phyloP scores from a whole-genome alignment of 108 stramenopile genomes.

The Hondaea fermentalgiana region DNA sequence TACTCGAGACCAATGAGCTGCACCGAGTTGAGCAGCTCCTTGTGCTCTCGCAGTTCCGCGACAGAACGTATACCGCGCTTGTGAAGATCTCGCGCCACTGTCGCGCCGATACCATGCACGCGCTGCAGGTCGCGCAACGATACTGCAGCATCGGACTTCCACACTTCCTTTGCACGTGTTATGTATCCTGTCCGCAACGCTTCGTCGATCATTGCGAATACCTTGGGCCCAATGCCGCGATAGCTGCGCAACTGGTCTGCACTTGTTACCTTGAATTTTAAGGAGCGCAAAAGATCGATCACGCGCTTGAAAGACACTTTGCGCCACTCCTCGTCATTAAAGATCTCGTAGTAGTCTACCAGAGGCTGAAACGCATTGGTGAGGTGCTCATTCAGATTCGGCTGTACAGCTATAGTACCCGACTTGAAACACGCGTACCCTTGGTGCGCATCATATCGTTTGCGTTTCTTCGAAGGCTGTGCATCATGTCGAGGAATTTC shows the following conservation, averaged over 20 bases:
- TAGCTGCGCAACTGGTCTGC: background rate
- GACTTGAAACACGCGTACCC: background rate
- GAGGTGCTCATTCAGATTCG: background rate
- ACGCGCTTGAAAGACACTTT: background rate
- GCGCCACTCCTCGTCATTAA: background rate
- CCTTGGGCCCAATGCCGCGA: background rate
- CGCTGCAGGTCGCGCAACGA: background rate
- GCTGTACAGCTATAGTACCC: background rate
- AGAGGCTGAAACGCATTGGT: background rate
- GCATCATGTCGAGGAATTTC: background rate
- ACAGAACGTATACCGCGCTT: background rate
- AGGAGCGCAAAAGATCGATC: background rate
- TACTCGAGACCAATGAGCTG: background rate
- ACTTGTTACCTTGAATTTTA: background rate
- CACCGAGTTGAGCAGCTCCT: background rate
- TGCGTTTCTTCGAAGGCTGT: background rate
- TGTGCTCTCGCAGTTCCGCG: background rate
- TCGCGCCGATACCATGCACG: background rate
- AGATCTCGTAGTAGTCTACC: background rate
- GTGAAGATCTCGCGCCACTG: background rate
- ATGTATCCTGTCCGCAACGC: background rate
- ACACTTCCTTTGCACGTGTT: background rate
- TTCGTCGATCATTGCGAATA: background rate
- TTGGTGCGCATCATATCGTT: background rate
- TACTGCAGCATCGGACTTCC: background rate